Evolutionary conservation across 768 basidiomycete genomes (phyloP), one percentile per base, ranked within the genome.

Genomic region (Epithele typhae): DNA sequence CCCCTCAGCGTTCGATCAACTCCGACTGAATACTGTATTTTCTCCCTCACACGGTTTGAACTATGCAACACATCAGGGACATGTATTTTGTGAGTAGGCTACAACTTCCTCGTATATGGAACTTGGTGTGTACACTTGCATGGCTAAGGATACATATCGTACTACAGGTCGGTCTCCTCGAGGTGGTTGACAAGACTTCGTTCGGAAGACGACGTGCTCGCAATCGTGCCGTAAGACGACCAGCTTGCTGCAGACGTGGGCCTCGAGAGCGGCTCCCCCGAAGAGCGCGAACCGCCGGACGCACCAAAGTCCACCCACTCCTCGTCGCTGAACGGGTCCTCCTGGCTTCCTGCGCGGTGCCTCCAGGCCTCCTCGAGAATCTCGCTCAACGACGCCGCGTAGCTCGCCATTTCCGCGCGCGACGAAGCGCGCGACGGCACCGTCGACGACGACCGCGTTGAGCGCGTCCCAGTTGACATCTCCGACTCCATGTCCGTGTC

Each of bases 191-290:
- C 38, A 40, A 23, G 25, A 14, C 12, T 24, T 30, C 14, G 27
- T 30, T 7, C 27, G 24, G 11, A 40, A 11, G 37, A 19, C 17
- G 21, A 17, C 11, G 4, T 23, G 12, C 12, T 9, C 14, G 12
- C 38, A 14, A 37, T 19, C 11, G 18, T 40, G 5, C 15, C 38
- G 17, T 11, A 40, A 2, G 40, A 42, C 8, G 40, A 42, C 40
- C n/a, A 42, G 40, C 40, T 42, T 8, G 40, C 40, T 15, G 40
- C 40, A 5, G 40, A 42, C 15, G 19, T n/a, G 2, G 40, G 40
- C 19, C 40, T 18, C 18, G 30, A 30, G 5, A 30, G 6, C 14
- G 21, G 40, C n/a, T 42, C 40, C 9, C 19, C 40, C 3, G 40
- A 30, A 3, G 25, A 27, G n/a, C n/a, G 25, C 5, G 25, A 18